Percentiles rank a stretch among this genome's conserved stretches.
Evolutionary conservation across 2,329 filamentous ascomycete genomes (phyloP).

Genomic region (Colletotrichum limetticola): DNA sequence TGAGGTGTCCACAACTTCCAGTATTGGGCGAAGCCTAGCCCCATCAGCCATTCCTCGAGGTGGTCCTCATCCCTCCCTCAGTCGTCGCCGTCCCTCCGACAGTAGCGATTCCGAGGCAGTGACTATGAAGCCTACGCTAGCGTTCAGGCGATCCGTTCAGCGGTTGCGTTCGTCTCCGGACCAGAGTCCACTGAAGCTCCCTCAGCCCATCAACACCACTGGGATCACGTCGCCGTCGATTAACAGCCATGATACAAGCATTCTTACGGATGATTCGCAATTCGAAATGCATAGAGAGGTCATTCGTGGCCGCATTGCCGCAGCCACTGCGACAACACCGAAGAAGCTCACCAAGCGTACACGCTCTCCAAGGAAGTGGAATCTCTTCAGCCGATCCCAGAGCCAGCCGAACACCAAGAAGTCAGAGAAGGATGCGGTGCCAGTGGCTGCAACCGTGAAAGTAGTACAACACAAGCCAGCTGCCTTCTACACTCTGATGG

Average conservation of each 20-base stretch:
- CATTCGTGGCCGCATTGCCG: slow-evolving; percentile 43
- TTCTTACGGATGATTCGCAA: slow-evolving; percentile 68
- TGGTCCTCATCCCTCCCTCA: slow-evolving; percentile 37
- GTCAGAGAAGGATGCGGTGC: slow-evolving; percentile 48
- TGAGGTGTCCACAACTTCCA: slow-evolving; percentile 52
- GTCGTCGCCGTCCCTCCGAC: slow-evolving; percentile 61
- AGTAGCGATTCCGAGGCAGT: slow-evolving; percentile 65
- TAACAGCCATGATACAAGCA: slow-evolving; percentile 66
- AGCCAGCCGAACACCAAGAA: slow-evolving; percentile 49
- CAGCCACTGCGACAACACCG: slow-evolving; percentile 44
- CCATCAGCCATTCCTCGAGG: slow-evolving; percentile 63
- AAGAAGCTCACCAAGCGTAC: slow-evolving; percentile 68
- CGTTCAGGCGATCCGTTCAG: slow-evolving; percentile 66
- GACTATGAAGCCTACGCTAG: slow-evolving; percentile 61
- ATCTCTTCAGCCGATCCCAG: slow-evolving; percentile 69
- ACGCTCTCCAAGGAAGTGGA: slow-evolving; percentile 71
- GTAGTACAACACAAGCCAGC: slow-evolving; percentile 61
- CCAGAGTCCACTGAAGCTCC: slow-evolving; percentile 56
- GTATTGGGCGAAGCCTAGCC: slow-evolving; percentile 58
- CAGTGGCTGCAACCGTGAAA: slow-evolving; percentile 61
- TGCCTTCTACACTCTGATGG: slow-evolving; percentile 71
- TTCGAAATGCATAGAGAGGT: slow-evolving; percentile 51
- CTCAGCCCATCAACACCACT: slow-evolving; percentile 63
- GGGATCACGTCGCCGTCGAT: slow-evolving; percentile 58
- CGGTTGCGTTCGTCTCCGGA: slow-evolving; percentile 58